Base-by-base conservation (phyloP, 805 yeast genomes). In the Priceomyces haplophilus region DNA sequence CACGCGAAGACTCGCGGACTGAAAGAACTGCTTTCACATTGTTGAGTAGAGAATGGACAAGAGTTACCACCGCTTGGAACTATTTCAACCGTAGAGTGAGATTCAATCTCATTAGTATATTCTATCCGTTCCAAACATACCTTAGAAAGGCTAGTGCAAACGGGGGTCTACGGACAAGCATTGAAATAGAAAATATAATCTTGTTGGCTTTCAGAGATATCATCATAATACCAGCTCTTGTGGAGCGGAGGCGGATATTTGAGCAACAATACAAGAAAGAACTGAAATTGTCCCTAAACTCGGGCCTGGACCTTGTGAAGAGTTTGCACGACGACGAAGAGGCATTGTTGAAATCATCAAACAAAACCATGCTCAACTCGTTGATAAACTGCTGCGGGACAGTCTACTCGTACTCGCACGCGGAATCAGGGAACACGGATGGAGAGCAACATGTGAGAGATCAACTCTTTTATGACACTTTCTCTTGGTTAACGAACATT, bases 81-180 rank as follows among this genome's bases (percentile, higher is more conserved):
- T 63, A 59, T 35, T 66, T 65, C 47, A 56, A 62, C 36, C 40
- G 43, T 18, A 55, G 54, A 30, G 54, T 66, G 5, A 38, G 64
- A 15, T 64, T 43, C 39, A 53, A 46, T 37, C 16, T 64, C 1
- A 29, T 61, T 7, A 48, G 53, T 12, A 50, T 59, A 24, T 64
- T 65, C 38, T 54, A 53, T 17, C 63, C 67, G 1, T 44, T 64
- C 6, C 60, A 57, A 20, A 54, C 50, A 12, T 43, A 50, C 40
- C 39, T 50, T 23, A 45, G 46, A 16, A 53, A 56, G 21, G 31
- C 49, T 11, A 44, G 53, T 6, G 30, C 44, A 2, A 47, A 45
- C 12, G 25, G 33, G 23, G 40, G 34, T 12, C 21, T 27, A 18
- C 20, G 16, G 6, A 16, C 38, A 5, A 47, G 45, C 10, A 51